Evolutionary conservation across 208 protist genomes (phyloP).

Genomic region (Leishmania tarentolae): DNA sequence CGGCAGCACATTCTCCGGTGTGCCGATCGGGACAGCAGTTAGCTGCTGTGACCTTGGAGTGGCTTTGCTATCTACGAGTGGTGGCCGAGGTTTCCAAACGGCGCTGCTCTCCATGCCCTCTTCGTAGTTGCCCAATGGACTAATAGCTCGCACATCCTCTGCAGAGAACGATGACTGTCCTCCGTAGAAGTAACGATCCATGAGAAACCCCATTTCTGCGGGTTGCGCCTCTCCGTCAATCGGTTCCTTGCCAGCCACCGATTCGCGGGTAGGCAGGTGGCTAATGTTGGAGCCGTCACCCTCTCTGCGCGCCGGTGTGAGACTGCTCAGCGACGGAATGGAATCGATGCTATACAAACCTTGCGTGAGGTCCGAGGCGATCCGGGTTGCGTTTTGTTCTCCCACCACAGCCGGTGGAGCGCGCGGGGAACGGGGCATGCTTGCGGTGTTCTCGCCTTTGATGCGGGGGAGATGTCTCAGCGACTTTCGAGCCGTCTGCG

Average conservation of each 20-base stretch:
- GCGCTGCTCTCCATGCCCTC: background rate
- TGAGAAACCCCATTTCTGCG: background rate
- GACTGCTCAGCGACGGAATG: background rate
- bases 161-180: background rate
- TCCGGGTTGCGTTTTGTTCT: background rate
- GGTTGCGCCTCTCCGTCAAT: background rate
- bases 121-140: background rate
- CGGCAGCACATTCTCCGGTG: background rate
- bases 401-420: background rate
- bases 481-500: background rate
- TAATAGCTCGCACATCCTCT: background rate
- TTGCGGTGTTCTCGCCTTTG: background rate
- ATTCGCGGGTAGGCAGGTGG: background rate
- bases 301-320: background rate
- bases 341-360: background rate
- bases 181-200: background rate
- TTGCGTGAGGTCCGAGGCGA: background rate
- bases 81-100: background rate
- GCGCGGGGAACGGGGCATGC: background rate
- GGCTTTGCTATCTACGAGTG: background rate
- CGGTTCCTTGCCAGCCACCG: background rate
- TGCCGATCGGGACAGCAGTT: background rate
- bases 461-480: background rate
- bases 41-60: background rate
- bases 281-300: background rate